phyloP scores from a whole-genome alignment of 2,329 filamentous ascomycete genomes.

The Trichoderma sp. region DNA sequence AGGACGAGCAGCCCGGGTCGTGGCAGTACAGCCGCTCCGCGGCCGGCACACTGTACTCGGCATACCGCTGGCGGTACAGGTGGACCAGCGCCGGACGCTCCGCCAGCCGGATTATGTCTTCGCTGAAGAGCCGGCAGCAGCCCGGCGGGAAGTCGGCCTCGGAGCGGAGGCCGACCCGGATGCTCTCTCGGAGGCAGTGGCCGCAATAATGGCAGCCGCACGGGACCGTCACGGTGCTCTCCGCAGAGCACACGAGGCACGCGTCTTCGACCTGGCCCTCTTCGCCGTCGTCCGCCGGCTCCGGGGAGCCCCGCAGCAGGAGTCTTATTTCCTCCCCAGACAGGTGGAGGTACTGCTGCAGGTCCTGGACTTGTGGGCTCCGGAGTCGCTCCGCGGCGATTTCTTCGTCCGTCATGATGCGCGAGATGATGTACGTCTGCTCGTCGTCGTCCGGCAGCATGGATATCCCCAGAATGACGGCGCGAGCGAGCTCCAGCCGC shows the following conservation, averaged over 20 bases:
- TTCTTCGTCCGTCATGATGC: slow-evolving; percentile 27
- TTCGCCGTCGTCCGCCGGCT: neutral
- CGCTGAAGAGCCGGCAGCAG: slow-evolving; percentile 24
- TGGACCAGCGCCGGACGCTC: slow-evolving; percentile 23
- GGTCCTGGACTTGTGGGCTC: slow-evolving; percentile 20
- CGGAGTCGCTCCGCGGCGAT: slow-evolving; percentile 20
- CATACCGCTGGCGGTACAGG: slow-evolving; percentile 24
- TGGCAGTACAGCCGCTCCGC: slow-evolving; percentile 26
- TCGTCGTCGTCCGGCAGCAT: slow-evolving; percentile 21
- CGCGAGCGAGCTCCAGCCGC: slow-evolving; percentile 21
- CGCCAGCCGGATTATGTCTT: slow-evolving; percentile 18
- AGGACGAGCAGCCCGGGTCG: slow-evolving; percentile 23
- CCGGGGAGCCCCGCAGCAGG: neutral
- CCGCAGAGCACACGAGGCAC: slow-evolving; percentile 24
- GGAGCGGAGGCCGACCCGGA: slow-evolving; percentile 24
- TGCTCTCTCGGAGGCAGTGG: slow-evolving; percentile 22
- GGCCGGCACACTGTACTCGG: neutral
- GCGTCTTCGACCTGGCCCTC: neutral
- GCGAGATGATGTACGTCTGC: slow-evolving; percentile 23
- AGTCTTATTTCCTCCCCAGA: neutral
- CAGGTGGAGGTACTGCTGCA: neutral
- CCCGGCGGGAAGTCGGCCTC: slow-evolving; percentile 25
- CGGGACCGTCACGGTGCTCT: neutral
- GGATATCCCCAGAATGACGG: slow-evolving; percentile 24
- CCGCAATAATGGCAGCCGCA: slow-evolving; percentile 26